phyloP scores from a whole-genome alignment of 108 stramenopile genomes.

The Pseudonitzschia pungens region DNA sequence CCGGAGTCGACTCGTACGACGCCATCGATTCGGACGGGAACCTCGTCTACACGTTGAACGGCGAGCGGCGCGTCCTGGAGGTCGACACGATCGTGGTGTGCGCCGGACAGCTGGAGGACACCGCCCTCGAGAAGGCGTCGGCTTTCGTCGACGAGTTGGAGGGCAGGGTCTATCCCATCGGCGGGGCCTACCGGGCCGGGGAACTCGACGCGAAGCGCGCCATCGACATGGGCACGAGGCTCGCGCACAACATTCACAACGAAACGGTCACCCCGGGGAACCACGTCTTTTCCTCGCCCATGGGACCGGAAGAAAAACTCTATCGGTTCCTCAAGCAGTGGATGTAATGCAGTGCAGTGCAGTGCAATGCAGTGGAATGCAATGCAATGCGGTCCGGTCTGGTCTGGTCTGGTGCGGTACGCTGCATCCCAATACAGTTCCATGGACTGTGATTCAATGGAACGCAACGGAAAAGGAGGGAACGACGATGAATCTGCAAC shows the following conservation, averaged over 20 bases:
- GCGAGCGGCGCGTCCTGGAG: slow-evolving; percentile 58
- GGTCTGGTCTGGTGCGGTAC: too few species aligned
- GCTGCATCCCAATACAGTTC: too few species aligned
- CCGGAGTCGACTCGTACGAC: slow-evolving; percentile 76
- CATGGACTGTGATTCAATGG: too few species aligned
- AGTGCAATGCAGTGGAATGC: too few species aligned
- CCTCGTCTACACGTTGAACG: slow-evolving; percentile 74
- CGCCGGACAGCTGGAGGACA: slow-evolving; percentile 87
- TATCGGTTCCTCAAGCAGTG: slow-evolving; percentile 26
- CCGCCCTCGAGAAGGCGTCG: slow-evolving; percentile 41
- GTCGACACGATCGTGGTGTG: slow-evolving; percentile 95
- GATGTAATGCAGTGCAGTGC: not conserved
- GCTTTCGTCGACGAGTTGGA: slow-evolving; percentile 32
- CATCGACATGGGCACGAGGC: slow-evolving; percentile 96
- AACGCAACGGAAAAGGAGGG: too few species aligned
- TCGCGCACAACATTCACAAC: slow-evolving; percentile 80
- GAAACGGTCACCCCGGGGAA: slow-evolving; percentile 65
- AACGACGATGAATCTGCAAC: too few species aligned
- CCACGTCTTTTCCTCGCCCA: slow-evolving; percentile 57
- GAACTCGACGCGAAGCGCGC: slow-evolving; percentile 98
- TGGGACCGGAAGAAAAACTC: slow-evolving; percentile 65
- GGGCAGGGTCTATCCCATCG: slow-evolving; percentile 83
- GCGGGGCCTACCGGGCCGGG: slow-evolving; percentile 90
- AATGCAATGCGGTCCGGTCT: too few species aligned
- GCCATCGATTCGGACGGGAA: slow-evolving; percentile 89